Evolutionary conservation across 2,329 filamentous ascomycete species (phyloP).

Genomic region (Xylaria sp.): DNA sequence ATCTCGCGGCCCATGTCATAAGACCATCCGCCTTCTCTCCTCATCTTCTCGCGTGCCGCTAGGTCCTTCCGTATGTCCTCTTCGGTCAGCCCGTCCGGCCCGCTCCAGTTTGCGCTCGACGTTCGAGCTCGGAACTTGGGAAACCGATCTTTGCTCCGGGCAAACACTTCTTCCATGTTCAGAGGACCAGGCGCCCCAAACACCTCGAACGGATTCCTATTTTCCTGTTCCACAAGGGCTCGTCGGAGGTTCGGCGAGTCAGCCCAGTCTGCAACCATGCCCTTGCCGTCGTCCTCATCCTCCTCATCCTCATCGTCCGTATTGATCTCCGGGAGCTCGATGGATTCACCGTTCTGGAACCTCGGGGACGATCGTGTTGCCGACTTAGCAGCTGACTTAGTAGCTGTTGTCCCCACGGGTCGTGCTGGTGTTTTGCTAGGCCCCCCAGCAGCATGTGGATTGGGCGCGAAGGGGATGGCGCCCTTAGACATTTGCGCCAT

Average conservation of each 20-base stretch:
- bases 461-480: constrained; percentile 89
- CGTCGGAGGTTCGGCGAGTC: constrained; percentile 84
- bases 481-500: constrained; percentile 89
- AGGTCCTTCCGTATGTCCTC: constrained; percentile 78
- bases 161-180: constrained; percentile 97
- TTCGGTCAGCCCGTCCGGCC: constrained; percentile 78
- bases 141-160: constrained; percentile 84
- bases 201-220: constrained; percentile 83
- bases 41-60: constrained; percentile 74
- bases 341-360: constrained; percentile 88
- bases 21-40: constrained; percentile 77
- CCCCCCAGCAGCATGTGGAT: constrained; percentile 64
- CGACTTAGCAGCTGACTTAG: constrained; percentile 71
- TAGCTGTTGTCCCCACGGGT: constrained; percentile 56
- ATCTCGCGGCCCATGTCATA: constrained; percentile 59
- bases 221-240: constrained; percentile 83
- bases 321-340: constrained; percentile 93
- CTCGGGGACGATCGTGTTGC: constrained; percentile 77
- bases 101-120: constrained; percentile 93
- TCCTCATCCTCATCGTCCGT: constrained; percentile 90
- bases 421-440: constrained; percentile 78
- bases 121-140: constrained; percentile 91
- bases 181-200: constrained; percentile 90
- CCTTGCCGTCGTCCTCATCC: constrained; percentile 72
- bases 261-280: constrained; percentile 84